Percentiles rank a stretch among this genome's conserved stretches.
Evolutionary conservation across 148 eudicot species (phyloP).

Genomic region (Nepenthes gracilis): DNA sequence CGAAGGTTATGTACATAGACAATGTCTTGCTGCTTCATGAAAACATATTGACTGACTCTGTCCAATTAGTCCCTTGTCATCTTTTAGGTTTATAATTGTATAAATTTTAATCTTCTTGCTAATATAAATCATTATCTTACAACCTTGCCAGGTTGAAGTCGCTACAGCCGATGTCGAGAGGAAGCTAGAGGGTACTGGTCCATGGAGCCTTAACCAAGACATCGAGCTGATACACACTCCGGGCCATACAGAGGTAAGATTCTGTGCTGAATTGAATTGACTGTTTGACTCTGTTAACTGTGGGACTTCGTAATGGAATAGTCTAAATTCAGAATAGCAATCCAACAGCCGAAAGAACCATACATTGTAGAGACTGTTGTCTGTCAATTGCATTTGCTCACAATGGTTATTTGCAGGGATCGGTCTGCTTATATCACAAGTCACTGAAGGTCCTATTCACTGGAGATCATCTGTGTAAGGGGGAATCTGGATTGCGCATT

Average conservation of each 20-base stretch:
- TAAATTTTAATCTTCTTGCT: background rate
- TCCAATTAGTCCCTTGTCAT: no score
- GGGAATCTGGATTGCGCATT: slow-evolving; percentile 18
- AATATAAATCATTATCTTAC: no score
- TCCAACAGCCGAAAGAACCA: no score
- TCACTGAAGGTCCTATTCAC: slow-evolving; percentile 38
- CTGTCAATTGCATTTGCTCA: no score
- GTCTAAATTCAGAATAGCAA: no score
- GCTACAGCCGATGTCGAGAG: slow-evolving; percentile 33
- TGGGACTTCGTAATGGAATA: no score
- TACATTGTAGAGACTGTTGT: no score
- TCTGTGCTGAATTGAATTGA: background rate
- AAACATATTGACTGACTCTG: no score
- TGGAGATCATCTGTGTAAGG: slow-evolving; percentile 32
- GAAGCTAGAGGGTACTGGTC: slow-evolving; percentile 39
- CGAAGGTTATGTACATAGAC: no score
- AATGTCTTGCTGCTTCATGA: no score
- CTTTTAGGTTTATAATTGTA: background rate
- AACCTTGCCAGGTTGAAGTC: slow-evolving; percentile 14
- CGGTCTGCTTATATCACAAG: slow-evolving; percentile 40
- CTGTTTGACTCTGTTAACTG: no score
- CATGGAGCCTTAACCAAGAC: slow-evolving; percentile 35
- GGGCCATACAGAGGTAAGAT: slow-evolving; percentile 37
- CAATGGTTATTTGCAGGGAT: slow-evolving; percentile 21
- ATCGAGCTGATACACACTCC: slow-evolving; percentile 38